These are phyloP conservation scores for Meredithiella fracta DNA, from an alignment of 2,329 filamentous ascomycete genomes.

Conservation along the genomic window DNA sequence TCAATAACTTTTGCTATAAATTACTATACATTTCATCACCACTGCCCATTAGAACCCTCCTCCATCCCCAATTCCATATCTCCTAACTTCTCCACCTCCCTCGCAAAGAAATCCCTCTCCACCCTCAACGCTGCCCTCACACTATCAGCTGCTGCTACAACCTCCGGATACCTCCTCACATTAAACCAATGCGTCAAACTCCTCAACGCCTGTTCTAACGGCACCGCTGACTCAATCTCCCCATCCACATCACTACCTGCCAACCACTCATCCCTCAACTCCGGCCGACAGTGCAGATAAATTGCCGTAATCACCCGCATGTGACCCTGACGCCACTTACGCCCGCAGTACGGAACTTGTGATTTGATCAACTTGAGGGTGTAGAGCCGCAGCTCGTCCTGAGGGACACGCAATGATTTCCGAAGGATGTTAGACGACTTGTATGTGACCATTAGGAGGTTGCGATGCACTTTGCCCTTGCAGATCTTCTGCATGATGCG, in stretches of 20 bases:
- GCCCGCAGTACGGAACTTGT: slow-evolving; percentile 92
- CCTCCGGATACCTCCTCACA: slow-evolving; percentile 62
- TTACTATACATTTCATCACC: too few species aligned
- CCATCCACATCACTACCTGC: slow-evolving; percentile 80
- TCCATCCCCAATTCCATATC: slow-evolving; percentile 18
- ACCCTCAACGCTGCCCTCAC: slow-evolving; percentile 10
- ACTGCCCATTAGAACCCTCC: slow-evolving; percentile 1
- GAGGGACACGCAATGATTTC: slow-evolving; percentile 79
- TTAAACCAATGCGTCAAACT: slow-evolving; percentile 93
- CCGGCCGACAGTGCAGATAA: slow-evolving; percentile 82
- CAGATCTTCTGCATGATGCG: slow-evolving; percentile 96
- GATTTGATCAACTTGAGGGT: slow-evolving; percentile 97
- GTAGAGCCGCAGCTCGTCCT: slow-evolving; percentile 75
- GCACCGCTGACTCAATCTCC: slow-evolving; percentile 83
- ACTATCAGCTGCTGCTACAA: slow-evolving; percentile 42
- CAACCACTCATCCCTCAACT: slow-evolving; percentile 89
- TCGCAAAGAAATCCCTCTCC: slow-evolving; percentile 60
- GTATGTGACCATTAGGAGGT: slow-evolving; percentile 84
- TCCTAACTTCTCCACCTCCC: slow-evolving; percentile 60
- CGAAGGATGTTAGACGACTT: slow-evolving; percentile 85
- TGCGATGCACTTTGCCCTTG: slow-evolving; percentile 87
- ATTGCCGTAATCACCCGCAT: slow-evolving; percentile 98
- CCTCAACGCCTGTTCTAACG: slow-evolving; percentile 76
- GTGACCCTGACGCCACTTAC: slow-evolving; percentile 95
- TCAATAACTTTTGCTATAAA: too few species aligned